Percentiles rank a stretch among this genome's conserved stretches.
phyloP scores from a whole-genome alignment of 306 rosid species.

The Prinsepia uniflora region DNA sequence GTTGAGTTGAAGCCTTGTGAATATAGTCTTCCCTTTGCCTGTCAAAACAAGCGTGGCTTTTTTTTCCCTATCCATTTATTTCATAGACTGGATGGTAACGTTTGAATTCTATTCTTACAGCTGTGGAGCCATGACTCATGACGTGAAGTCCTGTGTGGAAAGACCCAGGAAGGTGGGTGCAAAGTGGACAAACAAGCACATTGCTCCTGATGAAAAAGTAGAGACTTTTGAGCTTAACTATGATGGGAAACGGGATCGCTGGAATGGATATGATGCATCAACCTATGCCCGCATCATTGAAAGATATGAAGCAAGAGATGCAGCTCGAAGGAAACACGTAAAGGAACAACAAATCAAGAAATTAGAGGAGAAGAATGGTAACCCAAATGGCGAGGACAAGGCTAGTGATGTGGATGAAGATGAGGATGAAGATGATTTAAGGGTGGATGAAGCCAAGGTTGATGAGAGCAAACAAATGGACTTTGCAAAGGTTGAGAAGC shows the following conservation, averaged over 20 bases:
- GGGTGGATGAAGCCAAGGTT: conserved; percentile 70
- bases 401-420: conserved; percentile 42
- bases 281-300: conserved; percentile 50
- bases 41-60: neutral
- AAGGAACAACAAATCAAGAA: conserved; percentile 59
- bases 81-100: neutral
- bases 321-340: conserved; percentile 49
- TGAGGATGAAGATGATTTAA: conserved; percentile 53
- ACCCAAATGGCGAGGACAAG: conserved; percentile 33
- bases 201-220: conserved; percentile 71
- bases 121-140: conserved; percentile 68
- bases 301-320: conserved; percentile 62
- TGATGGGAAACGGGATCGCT: conserved; percentile 65
- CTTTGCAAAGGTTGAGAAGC: conserved; percentile 76
- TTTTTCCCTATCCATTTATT: neutral
- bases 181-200: conserved; percentile 58
- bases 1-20: neutral
- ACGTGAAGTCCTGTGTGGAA: conserved; percentile 52
- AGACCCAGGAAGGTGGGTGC: conserved; percentile 65
- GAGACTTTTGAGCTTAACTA: conserved; percentile 68
- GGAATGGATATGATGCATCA: conserved; percentile 72
- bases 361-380: conserved; percentile 49
- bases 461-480: conserved; percentile 74
- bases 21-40: neutral
- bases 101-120: conserved; percentile 19